Base-by-base conservation (phyloP, 495 filamentous ascomycete genomes). In the Annulohypoxylon nitens region DNA sequence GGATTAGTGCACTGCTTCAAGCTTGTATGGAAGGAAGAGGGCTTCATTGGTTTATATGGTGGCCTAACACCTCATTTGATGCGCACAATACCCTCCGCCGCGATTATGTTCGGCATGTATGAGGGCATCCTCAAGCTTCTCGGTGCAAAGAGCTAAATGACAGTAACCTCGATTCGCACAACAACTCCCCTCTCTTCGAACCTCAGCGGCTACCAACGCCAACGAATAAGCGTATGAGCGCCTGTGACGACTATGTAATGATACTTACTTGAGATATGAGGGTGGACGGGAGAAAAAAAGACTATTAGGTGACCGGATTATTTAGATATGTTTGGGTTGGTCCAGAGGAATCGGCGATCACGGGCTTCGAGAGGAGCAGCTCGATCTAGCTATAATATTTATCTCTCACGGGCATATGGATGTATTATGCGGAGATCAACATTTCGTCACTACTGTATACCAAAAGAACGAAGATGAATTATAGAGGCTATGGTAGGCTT, bases 41-140 rank as follows among this genome's bases (percentile, higher is more conserved):
- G 94, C 34, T 86, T 96, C 81, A 85, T 87, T 1, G 91, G 88
- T 7, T 81, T 97, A 61, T 97, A 97, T 75, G 94, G 94, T 63
- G 94, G 94, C 12, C 80, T 97, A 76, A 93, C 92, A 33, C 93
- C 94, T 25, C 94, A 97, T 78, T 89, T 97, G 75, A 84, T 95
- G 69, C 88, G 94, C 39, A 94, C 94, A 11, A 93, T 97, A 3
- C 94, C 94, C 4, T 94, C 92, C 58, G 94, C 94, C 11, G 92
- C 92, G 59, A 95, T 97, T 77, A 97, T 95, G 86, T 95, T 97
- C 75, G 93, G 93, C 67, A 94, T 93, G 80, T 97, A 97, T 79
- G 93, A 97, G 80, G 89, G 87, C 33, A 93, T 96, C 66, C 82
- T 97, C 58, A 88, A 88, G 45, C 68, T 91, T 18, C 77, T 89